Base-by-base conservation (phyloP, 495 filamentous ascomycete species). In the Pyrenopolyporus hunteri region DNA sequence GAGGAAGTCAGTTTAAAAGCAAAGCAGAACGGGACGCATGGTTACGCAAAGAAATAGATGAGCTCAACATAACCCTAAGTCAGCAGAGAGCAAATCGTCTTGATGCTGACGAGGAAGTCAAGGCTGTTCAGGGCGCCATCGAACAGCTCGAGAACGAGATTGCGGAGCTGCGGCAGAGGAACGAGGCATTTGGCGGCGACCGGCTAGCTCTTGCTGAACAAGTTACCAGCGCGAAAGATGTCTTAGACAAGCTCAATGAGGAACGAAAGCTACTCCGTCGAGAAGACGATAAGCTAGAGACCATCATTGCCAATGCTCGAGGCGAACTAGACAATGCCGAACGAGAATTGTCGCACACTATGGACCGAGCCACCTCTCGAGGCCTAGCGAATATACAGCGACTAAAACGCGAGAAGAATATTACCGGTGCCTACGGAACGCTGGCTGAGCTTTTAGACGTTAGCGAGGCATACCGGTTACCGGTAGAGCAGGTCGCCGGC, bases 401-500 rank as follows among this genome's bases (percentile, higher is more conserved):
- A 32, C 83, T 97, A 68, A 91, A 92, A 72, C 81, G 83, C 13
- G 83, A 92, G 59, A 74, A 88, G 60, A 83, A 90, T 40, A 81
- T 98, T 8, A 81, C 87, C 1, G 95, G 94, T n/a, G 89, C 93
- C 11, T 94, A 97, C 64, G 94, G 94, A 60, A 96, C 92, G 1
- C 68, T 99, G 8, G 92, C 93, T 11, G 94, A 99, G 71, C 84
- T 99, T 6, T 83, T 97, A 67, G 85, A 89, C 20, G 92, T 96
- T 32, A 65, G 79, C 45, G 91, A 96, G n/a, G 83, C 83, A 43
- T 98, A 94, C 72, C 86, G 91, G 29, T 88, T 90, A 33, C 91
- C 94, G 3, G 90, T 96, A 11, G 94, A 99, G 70, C 89, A 94
- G 29, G 94, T 92, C 3, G 95, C 92, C 6, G 95, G 94, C 4